Conservation (phyloP, 2,329 filamentous ascomycete species). For the Emmonsia crescens region DNA sequence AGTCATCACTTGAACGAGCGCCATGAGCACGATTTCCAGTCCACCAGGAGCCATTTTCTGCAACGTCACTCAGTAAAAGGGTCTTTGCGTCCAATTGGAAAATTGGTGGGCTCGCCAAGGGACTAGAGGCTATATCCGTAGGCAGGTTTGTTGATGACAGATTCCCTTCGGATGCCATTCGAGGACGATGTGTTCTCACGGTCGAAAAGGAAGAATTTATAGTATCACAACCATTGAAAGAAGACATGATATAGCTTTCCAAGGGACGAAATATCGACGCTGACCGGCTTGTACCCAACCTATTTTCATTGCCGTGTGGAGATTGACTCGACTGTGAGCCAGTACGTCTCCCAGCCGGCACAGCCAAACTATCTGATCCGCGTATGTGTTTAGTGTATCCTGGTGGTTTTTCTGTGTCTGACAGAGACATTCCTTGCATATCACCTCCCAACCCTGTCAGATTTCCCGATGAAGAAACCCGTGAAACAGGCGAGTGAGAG, state of each 20-base stretch:
- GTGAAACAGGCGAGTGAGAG: conserved; percentile 1
- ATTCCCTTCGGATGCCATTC: conserved; percentile 37
- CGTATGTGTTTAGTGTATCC: not conserved
- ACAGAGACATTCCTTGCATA: not conserved
- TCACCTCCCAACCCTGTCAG: not conserved
- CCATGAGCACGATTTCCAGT: conserved; percentile 46
- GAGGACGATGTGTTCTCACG: conserved; percentile 31
- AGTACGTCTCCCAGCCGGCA: not conserved
- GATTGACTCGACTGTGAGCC: conserved; percentile 11
- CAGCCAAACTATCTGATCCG: not conserved
- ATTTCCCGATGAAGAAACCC: conserved; percentile 3
- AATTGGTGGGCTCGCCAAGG: conserved; percentile 31
- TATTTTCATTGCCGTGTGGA: conserved; percentile 6
- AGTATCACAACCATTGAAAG: conserved; percentile 57
- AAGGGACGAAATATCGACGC: conserved; percentile 59
- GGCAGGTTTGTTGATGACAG: conserved; percentile 24
- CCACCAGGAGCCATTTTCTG: conserved; percentile 78
- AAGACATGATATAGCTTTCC: conserved; percentile 64
- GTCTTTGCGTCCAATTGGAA: conserved; percentile 64
- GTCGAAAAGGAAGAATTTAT: conserved; percentile 68
- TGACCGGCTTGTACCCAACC: conserved; percentile 30
- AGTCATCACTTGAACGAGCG: conserved; percentile 19
- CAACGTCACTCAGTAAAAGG: conserved; percentile 61
- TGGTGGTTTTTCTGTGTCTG: not conserved
- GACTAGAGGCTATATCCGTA: conserved; percentile 21